These are phyloP conservation scores for Oryza glaberrima DNA, from an alignment of 176 grass and related monocot species.

Conservation along the genomic window DNA sequence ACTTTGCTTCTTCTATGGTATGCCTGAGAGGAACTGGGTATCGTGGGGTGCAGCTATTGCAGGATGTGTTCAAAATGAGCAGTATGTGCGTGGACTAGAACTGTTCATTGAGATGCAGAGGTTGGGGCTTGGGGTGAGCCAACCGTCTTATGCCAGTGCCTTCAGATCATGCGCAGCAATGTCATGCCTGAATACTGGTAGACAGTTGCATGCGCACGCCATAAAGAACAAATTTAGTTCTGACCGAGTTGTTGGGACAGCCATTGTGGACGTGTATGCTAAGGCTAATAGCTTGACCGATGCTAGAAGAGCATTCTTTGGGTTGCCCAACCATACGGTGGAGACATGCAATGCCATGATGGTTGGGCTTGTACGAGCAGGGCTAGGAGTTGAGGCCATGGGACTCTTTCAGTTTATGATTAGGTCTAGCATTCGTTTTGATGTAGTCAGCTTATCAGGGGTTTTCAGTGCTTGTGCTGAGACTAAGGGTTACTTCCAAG, in stretches of 20 bases:
- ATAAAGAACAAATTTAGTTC: conserved; percentile 71
- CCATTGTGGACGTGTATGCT: conserved; percentile 83
- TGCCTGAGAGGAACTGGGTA: conserved; percentile 79
- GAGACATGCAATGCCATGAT: conserved; percentile 87
- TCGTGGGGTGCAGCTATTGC: conserved; percentile 70
- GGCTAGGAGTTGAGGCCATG: conserved; percentile 56
- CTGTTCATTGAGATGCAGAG: conserved; percentile 82
- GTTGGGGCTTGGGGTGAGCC: conserved; percentile 58
- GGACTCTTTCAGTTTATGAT: conserved; percentile 70
- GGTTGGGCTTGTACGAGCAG: conserved; percentile 68
- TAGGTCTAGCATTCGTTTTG: conserved; percentile 55
- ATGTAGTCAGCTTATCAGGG: conserved; percentile 73
- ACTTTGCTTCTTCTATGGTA: conserved; percentile 60
- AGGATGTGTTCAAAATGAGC: conserved; percentile 69
- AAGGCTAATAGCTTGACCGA: conserved; percentile 66
- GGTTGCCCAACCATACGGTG: conserved; percentile 55
- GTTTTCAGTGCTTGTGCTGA: conserved; percentile 77
- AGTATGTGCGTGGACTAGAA: conserved; percentile 48
- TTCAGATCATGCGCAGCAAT: conserved; percentile 73
- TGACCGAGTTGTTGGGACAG: conserved; percentile 75
- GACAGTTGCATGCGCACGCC: conserved; percentile 76
- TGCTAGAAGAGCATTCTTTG: conserved; percentile 67
- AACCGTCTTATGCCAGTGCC: conserved; percentile 79
- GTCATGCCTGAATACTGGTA: conserved; percentile 45
- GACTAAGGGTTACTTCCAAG: conserved; percentile 60